Percentiles rank a stretch among this genome's conserved stretches.
phyloP scores from a whole-genome alignment of 2,329 filamentous ascomycete genomes.

The Fragosphaeria purpurea region DNA sequence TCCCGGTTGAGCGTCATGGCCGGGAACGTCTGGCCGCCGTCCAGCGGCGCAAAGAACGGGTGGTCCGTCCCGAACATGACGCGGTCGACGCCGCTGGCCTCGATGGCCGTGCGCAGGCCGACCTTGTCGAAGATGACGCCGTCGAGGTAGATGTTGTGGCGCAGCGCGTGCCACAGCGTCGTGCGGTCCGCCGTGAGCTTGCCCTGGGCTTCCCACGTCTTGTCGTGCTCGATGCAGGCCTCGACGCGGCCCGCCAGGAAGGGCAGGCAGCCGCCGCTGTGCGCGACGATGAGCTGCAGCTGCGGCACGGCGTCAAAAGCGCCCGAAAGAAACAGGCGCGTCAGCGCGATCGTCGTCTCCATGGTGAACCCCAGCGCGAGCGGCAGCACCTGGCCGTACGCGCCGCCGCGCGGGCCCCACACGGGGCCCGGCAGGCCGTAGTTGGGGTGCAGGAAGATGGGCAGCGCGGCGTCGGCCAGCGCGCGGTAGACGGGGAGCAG shows the following conservation, averaged over 20 bases:
- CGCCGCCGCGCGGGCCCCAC: constrained; percentile 56
- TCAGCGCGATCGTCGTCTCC: constrained; percentile 78
- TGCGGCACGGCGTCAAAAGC: constrained; percentile 64
- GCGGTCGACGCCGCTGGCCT: constrained; percentile 53
- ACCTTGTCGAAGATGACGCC: constrained; percentile 69
- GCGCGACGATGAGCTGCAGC: constrained; percentile 64
- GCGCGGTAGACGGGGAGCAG: constrained; percentile 61
- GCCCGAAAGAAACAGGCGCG: constrained; percentile 68
- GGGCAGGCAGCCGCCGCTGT: constrained; percentile 73
- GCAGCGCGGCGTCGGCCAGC: constrained; percentile 49
- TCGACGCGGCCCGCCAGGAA: constrained; percentile 77
- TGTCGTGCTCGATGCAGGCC: constrained; percentile 71
- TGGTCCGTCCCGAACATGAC: constrained; percentile 73
- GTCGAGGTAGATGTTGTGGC: constrained; percentile 70
- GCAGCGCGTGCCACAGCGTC: constrained; percentile 41
- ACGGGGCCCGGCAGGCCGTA: constrained; percentile 71
- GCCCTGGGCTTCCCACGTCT: constrained; percentile 55
- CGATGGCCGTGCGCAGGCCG: constrained; percentile 56
- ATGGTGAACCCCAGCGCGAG: constrained; percentile 74
- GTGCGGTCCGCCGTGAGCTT: constrained; percentile 36
- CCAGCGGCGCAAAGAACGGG: constrained; percentile 65
- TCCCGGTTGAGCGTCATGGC: constrained; percentile 56
- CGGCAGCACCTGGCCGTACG: constrained; percentile 74
- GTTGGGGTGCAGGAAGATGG: constrained; percentile 77
- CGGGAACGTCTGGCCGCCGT: constrained; percentile 49